Conservation (phyloP, 306 rosid species). For the Dalbergia cochinchinensis region DNA sequence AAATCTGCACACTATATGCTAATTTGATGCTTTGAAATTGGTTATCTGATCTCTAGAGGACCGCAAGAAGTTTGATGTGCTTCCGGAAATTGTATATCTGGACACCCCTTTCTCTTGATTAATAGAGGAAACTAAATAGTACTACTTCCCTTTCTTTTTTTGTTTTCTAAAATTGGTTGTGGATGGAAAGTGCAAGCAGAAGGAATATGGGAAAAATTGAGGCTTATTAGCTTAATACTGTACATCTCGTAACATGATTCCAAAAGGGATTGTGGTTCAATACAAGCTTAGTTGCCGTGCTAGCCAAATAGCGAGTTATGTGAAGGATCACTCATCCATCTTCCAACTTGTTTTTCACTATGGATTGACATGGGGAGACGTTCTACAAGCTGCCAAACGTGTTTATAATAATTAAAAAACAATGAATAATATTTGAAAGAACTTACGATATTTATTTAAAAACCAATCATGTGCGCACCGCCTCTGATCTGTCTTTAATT, state of each 20-base stretch:
- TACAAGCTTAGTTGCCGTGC: no score
- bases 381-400: neutral
- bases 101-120: no score
- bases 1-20: neutral
- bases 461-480: neutral
- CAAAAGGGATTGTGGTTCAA: no score
- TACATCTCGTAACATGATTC: neutral
- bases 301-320: no score
- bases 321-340: neutral
- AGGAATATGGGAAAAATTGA: no score
- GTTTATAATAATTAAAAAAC: no score
- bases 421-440: no score
- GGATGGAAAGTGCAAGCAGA: neutral
- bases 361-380: no score
- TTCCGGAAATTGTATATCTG: neutral
- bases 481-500: neutral
- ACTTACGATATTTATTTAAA: neutral
- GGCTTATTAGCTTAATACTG: neutral
- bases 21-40: constrained; percentile 13
- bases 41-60: neutral
- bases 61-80: neutral
- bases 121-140: neutral
- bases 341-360: neutral
- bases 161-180: neutral
- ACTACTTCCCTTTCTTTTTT: neutral